A percentile compares a stretch with the other conserved stretches of the same genome.
These are phyloP conservation scores for Filosporella fistucella DNA, from an alignment of 495 filamentous ascomycete genomes.

Conservation along the genomic window DNA sequence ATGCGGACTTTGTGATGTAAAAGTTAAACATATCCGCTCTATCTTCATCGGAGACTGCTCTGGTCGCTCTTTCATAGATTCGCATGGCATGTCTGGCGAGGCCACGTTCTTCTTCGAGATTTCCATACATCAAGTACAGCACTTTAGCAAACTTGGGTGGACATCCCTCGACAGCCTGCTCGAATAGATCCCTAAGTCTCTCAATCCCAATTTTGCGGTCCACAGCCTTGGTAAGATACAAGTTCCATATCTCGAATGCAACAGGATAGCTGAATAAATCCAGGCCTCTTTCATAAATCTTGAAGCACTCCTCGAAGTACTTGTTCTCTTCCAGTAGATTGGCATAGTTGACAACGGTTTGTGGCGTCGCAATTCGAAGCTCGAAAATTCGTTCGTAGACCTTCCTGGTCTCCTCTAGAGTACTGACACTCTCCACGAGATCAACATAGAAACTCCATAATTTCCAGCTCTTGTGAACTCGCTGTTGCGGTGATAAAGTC, in stretches of 20 bases:
- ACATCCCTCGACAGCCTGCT: slow-evolving; percentile 92
- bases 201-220: slow-evolving; percentile 95
- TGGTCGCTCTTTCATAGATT: slow-evolving; percentile 96
- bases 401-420: slow-evolving; percentile 86
- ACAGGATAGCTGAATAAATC: slow-evolving; percentile 98
- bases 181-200: slow-evolving; percentile 89
- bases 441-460: slow-evolving; percentile 99
- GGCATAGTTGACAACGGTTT: slow-evolving; percentile 98
- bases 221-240: slow-evolving; percentile 96
- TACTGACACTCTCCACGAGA: slow-evolving; percentile 89
- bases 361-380: slow-evolving; percentile 93
- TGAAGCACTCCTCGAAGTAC: slow-evolving; percentile 97
- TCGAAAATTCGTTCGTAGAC: slow-evolving; percentile 98
- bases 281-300: slow-evolving; percentile 92
- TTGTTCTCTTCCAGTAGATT: slow-evolving; percentile 93
- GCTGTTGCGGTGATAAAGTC: slow-evolving; percentile 85
- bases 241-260: slow-evolving; percentile 97
- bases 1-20: slow-evolving; percentile 98
- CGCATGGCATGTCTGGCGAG: slow-evolving; percentile 97
- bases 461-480: slow-evolving; percentile 99
- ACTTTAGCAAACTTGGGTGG: slow-evolving; percentile 95
- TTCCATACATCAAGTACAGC: slow-evolving; percentile 97
- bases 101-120: slow-evolving; percentile 92
- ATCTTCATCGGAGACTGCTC: slow-evolving; percentile 93
- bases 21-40: slow-evolving; percentile 98